A percentile compares a stretch with the other conserved stretches of the same genome.
Evolutionary conservation across 106 monocot genomes (phyloP).

Genomic region (Hemerocallis citrina): DNA sequence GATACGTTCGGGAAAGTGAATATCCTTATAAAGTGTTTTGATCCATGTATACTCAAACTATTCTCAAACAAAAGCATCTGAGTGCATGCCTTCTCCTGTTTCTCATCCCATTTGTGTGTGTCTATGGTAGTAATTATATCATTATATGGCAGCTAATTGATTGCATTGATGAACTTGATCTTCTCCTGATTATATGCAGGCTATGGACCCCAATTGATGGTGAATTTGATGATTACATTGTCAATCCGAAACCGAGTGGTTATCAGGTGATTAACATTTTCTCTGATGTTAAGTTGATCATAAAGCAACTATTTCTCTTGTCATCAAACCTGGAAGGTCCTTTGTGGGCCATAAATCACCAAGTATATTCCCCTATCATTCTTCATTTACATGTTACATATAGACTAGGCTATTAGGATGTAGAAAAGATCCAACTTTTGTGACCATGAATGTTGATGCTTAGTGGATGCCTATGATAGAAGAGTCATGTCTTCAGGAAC

Average conservation of each 20-base stretch:
- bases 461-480: too few relatives aligned
- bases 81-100: background rate
- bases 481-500: too few relatives aligned
- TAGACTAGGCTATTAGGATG: too few relatives aligned
- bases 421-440: too few relatives aligned
- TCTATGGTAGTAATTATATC: background rate
- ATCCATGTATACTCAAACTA: background rate
- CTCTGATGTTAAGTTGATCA: conserved; percentile 3
- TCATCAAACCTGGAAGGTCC: background rate
- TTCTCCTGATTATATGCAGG: conserved; percentile 33
- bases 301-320: background rate
- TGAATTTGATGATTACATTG: conserved; percentile 96
- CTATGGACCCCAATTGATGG: conserved; percentile 95
- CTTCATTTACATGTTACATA: background rate
- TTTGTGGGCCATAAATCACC: background rate
- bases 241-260: conserved; percentile 95
- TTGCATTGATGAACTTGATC: conserved; percentile 2
- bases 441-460: too few relatives aligned
- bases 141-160: background rate
- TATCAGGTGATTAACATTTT: conserved; percentile 63
- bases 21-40: background rate
- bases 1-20: background rate
- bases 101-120: background rate
- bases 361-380: background rate
- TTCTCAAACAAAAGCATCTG: background rate